Base-by-base conservation (phyloP, 331 rosid species). In the Rhamnella rubrinervis region DNA sequence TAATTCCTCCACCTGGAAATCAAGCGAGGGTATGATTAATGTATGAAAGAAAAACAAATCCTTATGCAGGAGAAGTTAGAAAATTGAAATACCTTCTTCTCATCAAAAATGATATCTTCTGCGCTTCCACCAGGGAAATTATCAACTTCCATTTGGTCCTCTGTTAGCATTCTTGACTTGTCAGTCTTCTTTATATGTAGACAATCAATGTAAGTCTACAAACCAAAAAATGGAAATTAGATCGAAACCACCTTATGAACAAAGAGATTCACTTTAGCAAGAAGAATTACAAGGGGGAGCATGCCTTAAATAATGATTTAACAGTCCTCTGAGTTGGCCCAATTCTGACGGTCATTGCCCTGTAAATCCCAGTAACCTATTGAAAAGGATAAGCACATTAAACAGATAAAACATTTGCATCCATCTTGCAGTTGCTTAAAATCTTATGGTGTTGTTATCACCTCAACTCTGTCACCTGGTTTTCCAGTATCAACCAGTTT, bases 391-490 rank as follows among this genome's bases (percentile, higher is more conserved):
- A 82, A 64, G 68, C 69, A 59, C 61, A 38, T 20, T 40, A 56
- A 55, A 17, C 50, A 55, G 40, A 58, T 65, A 47, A 75, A 65
- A 50, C n/a, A 52, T 31, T 17, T 47, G 57, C 39, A 73, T 51
- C 70, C 17, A 53, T 55, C 39, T 37, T 50, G 40, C 39, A 62
- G 59, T 53, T 44, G 20, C 60, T 10, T 37, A 56, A 58, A 65
- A 68, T 58, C 35, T 7, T 69, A 57, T 15, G 28, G 63, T 31
- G 26, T 31, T 31, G 65, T 76, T 63, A 80, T 84, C 75, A 91
- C 98, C 97, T 93, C 97, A 83, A 93, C 78, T 84, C 97, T 84
- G 78, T 91, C 98, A 70, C 98, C 98, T 16, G 97, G 98, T 85
- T 91, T 93, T 76, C 89, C 97, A 66, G 85, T 56, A 80, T 93